Percentiles rank a stretch among this genome's conserved stretches.
phyloP scores from a whole-genome alignment of 108 stramenopile genomes.

The Conticribra weissflogii region DNA sequence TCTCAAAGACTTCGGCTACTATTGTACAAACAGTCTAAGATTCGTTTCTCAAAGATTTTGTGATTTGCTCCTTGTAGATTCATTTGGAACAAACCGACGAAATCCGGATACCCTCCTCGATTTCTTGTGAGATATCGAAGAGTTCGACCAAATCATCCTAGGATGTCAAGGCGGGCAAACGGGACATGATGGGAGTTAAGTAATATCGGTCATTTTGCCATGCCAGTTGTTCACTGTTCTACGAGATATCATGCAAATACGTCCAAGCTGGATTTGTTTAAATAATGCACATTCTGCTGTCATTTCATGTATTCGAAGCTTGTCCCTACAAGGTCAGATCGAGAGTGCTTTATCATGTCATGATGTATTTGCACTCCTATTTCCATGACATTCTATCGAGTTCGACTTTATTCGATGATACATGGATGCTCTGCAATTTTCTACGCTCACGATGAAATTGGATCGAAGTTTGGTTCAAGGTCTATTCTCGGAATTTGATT shows the following conservation, averaged over 20 bases:
- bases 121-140: slow-evolving; percentile 64
- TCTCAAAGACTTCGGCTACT: slow-evolving; percentile 1
- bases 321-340: not conserved
- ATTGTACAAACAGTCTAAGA: slow-evolving; percentile 32
- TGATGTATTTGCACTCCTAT: slow-evolving; percentile 32
- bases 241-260: slow-evolving; percentile 32
- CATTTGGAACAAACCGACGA: not conserved
- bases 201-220: slow-evolving; percentile 26
- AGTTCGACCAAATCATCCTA: slow-evolving; percentile 51
- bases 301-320: slow-evolving; percentile 28
- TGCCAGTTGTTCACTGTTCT: slow-evolving; percentile 31
- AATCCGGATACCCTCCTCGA: slow-evolving; percentile 39
- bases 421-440: slow-evolving; percentile 66
- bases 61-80: slow-evolving; percentile 7
- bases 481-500: slow-evolving; percentile 42
- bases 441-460: slow-evolving; percentile 26
- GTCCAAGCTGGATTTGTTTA: slow-evolving; percentile 40
- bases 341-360: slow-evolving; percentile 11
- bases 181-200: slow-evolving; percentile 16
- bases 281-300: slow-evolving; percentile 18
- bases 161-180: slow-evolving; percentile 12
- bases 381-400: slow-evolving; percentile 49
- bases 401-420: slow-evolving; percentile 46
- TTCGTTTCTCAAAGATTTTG: slow-evolving; percentile 54
- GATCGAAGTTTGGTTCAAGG: slow-evolving; percentile 27